Conservation (phyloP, 176 grass and related monocot species). For the Neostapfia colusana region DNA sequence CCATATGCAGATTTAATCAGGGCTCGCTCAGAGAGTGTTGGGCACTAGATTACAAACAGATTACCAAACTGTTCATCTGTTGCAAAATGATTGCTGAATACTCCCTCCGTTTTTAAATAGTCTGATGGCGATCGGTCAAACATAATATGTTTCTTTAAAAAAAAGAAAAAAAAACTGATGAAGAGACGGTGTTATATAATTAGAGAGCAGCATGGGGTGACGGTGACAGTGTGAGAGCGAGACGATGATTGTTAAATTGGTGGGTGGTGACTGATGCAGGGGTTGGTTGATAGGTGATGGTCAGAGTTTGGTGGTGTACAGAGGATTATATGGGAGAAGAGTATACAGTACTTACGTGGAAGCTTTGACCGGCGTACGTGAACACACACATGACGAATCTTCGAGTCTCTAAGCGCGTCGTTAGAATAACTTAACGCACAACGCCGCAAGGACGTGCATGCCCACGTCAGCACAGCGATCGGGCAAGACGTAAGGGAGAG, state of each 20-base stretch:
- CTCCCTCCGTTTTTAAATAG: not conserved
- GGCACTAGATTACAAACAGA: not conserved
- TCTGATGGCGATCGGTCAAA: not conserved
- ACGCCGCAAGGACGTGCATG: not conserved
- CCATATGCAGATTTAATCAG: not conserved
- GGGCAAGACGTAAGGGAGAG: not conserved
- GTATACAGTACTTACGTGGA: not conserved
- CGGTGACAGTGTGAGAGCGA: not conserved
- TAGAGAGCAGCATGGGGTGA: not conserved
- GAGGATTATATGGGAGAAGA: not conserved
- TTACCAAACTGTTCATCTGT: not conserved
- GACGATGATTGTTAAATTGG: not conserved
- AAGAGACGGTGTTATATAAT: not conserved
- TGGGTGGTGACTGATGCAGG: not conserved
- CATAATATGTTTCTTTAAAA: not conserved
- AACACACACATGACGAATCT: conserved; percentile 29
- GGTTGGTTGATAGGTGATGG: conserved; percentile 7
- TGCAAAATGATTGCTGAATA: too few relatives aligned
- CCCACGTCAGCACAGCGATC: not conserved
- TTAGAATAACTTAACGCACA: not conserved
- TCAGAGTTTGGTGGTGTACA: not conserved
- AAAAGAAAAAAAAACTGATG: too few relatives aligned
- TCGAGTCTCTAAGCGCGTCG: conserved; percentile 36
- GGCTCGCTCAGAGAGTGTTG: not conserved
- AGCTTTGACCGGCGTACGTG: conserved; percentile 26